phyloP scores from a whole-genome alignment of 805 yeast species.

The Candida tammaniensis region DNA sequence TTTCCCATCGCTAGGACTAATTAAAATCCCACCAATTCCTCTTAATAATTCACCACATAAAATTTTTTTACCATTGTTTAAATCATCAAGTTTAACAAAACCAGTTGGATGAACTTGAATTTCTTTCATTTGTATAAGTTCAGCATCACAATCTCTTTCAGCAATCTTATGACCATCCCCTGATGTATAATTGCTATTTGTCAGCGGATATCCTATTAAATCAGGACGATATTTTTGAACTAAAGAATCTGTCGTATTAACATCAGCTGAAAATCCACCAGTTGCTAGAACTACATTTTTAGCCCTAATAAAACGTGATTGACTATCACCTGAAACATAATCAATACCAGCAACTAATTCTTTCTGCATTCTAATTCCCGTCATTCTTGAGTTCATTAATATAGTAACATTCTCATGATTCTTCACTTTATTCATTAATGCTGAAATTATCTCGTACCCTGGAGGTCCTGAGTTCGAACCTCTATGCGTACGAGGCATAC shows the following conservation, averaged over 20 bases:
- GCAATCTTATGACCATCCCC: conserved; percentile 60
- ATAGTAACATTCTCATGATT: conserved; percentile 21
- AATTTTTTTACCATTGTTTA: conserved; percentile 35
- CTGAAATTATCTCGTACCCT: conserved; percentile 54
- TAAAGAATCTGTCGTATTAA: conserved; percentile 30
- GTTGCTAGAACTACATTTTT: conserved; percentile 49
- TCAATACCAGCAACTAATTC: conserved; percentile 41
- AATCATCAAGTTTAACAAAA: conserved; percentile 40
- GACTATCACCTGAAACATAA: conserved; percentile 19
- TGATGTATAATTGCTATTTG: conserved; percentile 54
- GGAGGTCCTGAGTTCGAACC: conserved; percentile 50
- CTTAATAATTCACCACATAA: conserved; percentile 60
- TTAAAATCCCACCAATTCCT: conserved; percentile 56
- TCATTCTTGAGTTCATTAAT: conserved; percentile 15
- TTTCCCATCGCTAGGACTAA: conserved; percentile 42
- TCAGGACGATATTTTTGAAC: conserved; percentile 47
- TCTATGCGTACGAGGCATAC: conserved; percentile 37
- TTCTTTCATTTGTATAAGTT: conserved; percentile 55
- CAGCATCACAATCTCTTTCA: conserved; percentile 42
- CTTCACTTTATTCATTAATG: conserved; percentile 38
- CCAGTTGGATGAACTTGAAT: conserved; percentile 66
- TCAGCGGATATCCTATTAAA: conserved; percentile 45
- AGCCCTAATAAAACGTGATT: conserved; percentile 8
- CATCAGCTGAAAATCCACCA: conserved; percentile 55
- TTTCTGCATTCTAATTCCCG: conserved; percentile 21